Evolutionary conservation across 176 grass and related monocot genomes (phyloP), one percentile per base, ranked within the genome.

Genomic region (Chrysopogon serrulatus): DNA sequence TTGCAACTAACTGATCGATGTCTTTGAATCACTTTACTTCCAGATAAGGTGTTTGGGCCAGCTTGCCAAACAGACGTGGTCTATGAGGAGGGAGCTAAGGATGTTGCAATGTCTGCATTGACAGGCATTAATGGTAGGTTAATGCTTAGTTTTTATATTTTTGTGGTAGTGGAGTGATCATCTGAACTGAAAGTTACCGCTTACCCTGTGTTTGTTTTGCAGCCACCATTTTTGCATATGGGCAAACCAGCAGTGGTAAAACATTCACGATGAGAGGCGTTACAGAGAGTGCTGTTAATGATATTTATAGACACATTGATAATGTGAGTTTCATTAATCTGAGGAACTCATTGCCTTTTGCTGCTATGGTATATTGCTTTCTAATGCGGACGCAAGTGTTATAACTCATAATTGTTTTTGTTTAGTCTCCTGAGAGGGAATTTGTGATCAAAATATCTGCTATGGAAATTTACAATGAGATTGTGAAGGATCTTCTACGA

Each of bases 221-320:
- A 90, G 88, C 88, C 59, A 90, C 88, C 68, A 86, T 90, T 86
- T 90, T 90, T 86, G 97, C 97, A 53, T 99, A 99, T 90, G 96
- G 96, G 30, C 96, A 99, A 82, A 99, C 96, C 26, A 93, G 96
- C 83, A 99, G 96, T 79, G 96, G 96, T 54, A 99, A 99, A 88
- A 99, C 96, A 88, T 99, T 87, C 87, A 99, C 96, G 19, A 99
- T 99, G 91, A 86, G 78, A 76, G 97, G 97, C 19, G 84, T 99
- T 40, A 96, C 93, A 51, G 97, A 96, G 56, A 92, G 90, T 76
- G 91, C 97, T 78, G 90, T 99, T 21, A 86, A 35, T 77, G 97
- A 99, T 86, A 94, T 99, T 65, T 90, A 90, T 76, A 86, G 28
- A 39, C 88, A 90, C 67, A 90, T 90, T 47, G 74, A 86, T 73